These are phyloP conservation scores for Persicaria tinctoria DNA, from an alignment of 148 eudicot genomes.

Conservation along the genomic window DNA sequence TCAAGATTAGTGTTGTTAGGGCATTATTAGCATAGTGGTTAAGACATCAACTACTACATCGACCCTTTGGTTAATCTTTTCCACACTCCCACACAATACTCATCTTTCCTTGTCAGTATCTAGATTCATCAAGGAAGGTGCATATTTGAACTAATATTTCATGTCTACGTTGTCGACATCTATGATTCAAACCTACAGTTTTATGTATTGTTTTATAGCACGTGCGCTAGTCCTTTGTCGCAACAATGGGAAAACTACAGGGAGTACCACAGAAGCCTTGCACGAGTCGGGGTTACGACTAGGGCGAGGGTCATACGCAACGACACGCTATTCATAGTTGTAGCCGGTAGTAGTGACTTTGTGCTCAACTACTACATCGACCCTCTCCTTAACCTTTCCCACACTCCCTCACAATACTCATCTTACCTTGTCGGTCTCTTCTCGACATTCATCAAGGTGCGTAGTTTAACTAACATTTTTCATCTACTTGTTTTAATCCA, in stretches of 20 bases:
- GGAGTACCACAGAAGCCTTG: slow-evolving; percentile 66
- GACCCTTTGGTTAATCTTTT: too few relatives aligned
- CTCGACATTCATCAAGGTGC: slow-evolving; percentile 55
- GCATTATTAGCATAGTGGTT: too few relatives aligned
- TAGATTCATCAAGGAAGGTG: too few relatives aligned
- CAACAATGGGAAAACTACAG: slow-evolving; percentile 65
- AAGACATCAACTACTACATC: too few relatives aligned
- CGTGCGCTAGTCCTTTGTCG: slow-evolving; percentile 63
- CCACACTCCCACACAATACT: too few relatives aligned
- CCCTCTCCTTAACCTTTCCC: slow-evolving; percentile 52
- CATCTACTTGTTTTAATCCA: too few relatives aligned
- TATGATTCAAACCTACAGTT: too few relatives aligned
- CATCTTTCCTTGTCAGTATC: too few relatives aligned
- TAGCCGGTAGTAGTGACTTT: slow-evolving; percentile 81
- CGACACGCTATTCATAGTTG: slow-evolving; percentile 47
- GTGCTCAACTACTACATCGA: slow-evolving; percentile 50
- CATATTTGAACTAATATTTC: too few relatives aligned
- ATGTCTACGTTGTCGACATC: too few relatives aligned
- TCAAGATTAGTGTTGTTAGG: too few relatives aligned
- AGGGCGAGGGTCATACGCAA: slow-evolving; percentile 56
- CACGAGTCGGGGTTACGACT: slow-evolving; percentile 38
- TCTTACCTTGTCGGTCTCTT: slow-evolving; percentile 53
- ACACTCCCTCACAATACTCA: slow-evolving; percentile 68
- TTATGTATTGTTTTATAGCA: slow-evolving; percentile 32
- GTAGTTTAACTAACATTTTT: background rate